Evolutionary conservation across 768 basidiomycete genomes (phyloP), one percentile per base, ranked within the genome.

Genomic region (Phanerochaete sordida): DNA sequence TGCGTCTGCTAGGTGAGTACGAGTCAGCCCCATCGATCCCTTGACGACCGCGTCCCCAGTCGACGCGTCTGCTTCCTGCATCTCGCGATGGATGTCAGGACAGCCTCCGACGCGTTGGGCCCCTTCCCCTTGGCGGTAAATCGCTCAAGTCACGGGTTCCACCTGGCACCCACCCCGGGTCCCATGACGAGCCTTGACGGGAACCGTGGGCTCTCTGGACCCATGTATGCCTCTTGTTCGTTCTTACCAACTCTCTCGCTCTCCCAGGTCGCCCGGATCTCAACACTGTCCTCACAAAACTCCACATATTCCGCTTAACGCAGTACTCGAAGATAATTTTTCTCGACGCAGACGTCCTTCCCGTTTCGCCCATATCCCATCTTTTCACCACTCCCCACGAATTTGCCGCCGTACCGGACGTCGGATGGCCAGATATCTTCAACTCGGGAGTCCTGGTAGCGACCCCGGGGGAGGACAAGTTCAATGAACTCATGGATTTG

Each of bases 361-460:
- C 93, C 56, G 80, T 93, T 53, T 84, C 90, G 51, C 91, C 96
- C 28, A 78, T 99, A 57, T 90, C 93, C 35, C 95, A 96, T 74
- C 85, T 99, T n/a, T 98, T 99, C 74, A 79, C 81, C 33, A 74
- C 90, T 49, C 83, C 89, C 3, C 79, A 88, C 70, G 87, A 91
- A 62, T 95, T 99, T 70, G 88, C 95, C 44, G 97, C 97, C 9
- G 91, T 88, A 8, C 95, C 97, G 12, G 97, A 99, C 73, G 92
- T 95, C 31, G 97, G 97, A 65, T 99, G 97, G 97, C 97, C 97
- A 43, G 97, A 99, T 74, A 95, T 97, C 62, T 99, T 99, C 79
- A 99, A 99, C 73, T 96, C 95, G 24, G 97, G 97, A 39, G 87
- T 98, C 48, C 82, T 99, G 75, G 94, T 98, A 53, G 74, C 94